phyloP scores from a whole-genome alignment of 2,329 filamentous ascomycete genomes.

The Cercospora sp. region DNA sequence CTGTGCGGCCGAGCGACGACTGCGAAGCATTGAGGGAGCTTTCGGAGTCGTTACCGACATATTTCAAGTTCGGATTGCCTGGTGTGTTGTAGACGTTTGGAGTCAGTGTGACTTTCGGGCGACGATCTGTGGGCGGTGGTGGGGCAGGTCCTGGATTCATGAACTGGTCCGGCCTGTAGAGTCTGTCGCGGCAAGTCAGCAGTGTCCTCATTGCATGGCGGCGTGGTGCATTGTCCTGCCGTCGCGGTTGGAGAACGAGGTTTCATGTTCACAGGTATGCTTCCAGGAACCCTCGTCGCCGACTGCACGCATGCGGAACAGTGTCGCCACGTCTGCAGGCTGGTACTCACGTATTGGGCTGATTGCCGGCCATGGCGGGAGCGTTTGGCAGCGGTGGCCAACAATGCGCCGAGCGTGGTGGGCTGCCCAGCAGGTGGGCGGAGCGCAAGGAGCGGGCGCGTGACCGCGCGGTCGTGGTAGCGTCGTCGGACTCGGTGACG shows the following conservation, averaged over 20 bases:
- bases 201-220: not conserved
- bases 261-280: not conserved
- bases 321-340: not conserved
- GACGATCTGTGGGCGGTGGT: constrained; percentile 78
- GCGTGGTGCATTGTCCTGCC: constrained; percentile 8
- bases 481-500: not conserved
- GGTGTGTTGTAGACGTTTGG: constrained; percentile 70
- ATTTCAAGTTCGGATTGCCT: constrained; percentile 63
- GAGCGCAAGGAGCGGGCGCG: constrained; percentile 7
- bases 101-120: constrained; percentile 72
- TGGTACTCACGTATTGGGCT: constrained; percentile 19
- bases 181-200: constrained; percentile 41
- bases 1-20: constrained; percentile 44
- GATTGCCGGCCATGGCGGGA: constrained; percentile 21
- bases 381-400: constrained; percentile 12
- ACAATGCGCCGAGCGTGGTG: constrained; percentile 14
- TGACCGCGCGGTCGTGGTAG: not conserved
- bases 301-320: not conserved
- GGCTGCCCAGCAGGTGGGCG: not conserved
- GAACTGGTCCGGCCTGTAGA: constrained; percentile 69
- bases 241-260: not conserved
- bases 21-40: constrained; percentile 45
- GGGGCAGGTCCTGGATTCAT: constrained; percentile 97
- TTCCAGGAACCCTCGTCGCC: not conserved
- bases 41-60: constrained; percentile 18